A percentile compares a stretch with the other conserved stretches of the same genome.
phyloP scores from a whole-genome alignment of 306 rosid genomes.

The Macrotyloma uniflorum region DNA sequence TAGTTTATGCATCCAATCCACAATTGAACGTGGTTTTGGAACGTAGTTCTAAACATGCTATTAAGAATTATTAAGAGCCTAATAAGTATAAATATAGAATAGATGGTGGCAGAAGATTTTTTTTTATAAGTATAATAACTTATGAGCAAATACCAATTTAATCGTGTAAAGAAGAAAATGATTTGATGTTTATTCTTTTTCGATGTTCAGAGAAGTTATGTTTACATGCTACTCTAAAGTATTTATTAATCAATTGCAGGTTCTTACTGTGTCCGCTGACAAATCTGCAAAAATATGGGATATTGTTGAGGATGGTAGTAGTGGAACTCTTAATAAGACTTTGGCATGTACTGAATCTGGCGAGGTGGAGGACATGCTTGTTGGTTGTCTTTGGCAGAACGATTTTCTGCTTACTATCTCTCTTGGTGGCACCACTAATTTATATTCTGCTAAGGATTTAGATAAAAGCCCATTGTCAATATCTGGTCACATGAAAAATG shows the following conservation, averaged over 20 bases:
- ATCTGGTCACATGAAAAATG: slow-evolving; percentile 92
- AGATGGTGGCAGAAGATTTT: background rate
- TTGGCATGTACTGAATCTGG: slow-evolving; percentile 65
- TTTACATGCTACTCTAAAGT: slow-evolving; percentile 24
- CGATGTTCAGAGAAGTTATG: background rate
- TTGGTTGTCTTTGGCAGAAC: slow-evolving; percentile 94
- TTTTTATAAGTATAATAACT: background rate
- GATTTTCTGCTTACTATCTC: slow-evolving; percentile 78
- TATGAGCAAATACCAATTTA: background rate
- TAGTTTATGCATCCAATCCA: background rate
- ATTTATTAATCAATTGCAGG: slow-evolving; percentile 47
- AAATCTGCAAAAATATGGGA: slow-evolving; percentile 94
- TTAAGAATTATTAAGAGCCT: slow-evolving; percentile 27
- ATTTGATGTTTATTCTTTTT: background rate
- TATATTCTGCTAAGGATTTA: slow-evolving; percentile 71
- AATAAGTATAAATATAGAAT: background rate
- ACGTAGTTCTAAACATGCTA: background rate
- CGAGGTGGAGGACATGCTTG: slow-evolving; percentile 94
- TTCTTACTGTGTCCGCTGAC: slow-evolving; percentile 95
- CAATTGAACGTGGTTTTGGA: background rate
- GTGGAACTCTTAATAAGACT: slow-evolving; percentile 69
- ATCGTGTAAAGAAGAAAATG: background rate
- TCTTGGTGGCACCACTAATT: slow-evolving; percentile 80
- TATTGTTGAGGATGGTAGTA: slow-evolving; percentile 72
- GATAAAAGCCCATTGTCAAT: slow-evolving; percentile 67